Conservation (phyloP, 441 rosid species). For the Manihot esculenta region DNA sequence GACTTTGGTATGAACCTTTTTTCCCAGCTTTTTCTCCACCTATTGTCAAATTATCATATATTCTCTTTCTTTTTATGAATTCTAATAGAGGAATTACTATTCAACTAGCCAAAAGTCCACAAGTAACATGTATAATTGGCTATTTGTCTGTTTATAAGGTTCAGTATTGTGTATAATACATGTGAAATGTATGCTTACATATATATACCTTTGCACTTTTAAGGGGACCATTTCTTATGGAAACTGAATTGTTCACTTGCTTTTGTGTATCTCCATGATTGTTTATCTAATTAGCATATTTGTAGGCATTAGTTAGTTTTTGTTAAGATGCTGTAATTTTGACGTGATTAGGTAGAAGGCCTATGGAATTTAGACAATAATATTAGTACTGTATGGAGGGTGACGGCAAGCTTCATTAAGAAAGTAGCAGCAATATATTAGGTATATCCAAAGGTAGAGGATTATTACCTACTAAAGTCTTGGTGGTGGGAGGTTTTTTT, state of each 20-base stretch:
- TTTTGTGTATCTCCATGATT: not conserved
- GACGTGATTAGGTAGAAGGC: too few relatives aligned
- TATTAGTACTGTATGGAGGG: too few relatives aligned
- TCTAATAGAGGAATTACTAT: not conserved
- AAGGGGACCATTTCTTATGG: not conserved
- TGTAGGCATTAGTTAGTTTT: not conserved
- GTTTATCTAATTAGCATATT: not conserved
- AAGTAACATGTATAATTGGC: not conserved
- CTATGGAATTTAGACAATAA: too few relatives aligned
- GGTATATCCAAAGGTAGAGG: too few relatives aligned
- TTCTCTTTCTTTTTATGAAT: not conserved
- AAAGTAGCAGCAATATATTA: too few relatives aligned
- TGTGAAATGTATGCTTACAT: conserved; percentile 1
- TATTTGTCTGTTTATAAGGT: not conserved
- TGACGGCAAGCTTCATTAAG: too few relatives aligned
- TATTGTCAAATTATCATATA: not conserved
- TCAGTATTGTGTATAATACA: not conserved
- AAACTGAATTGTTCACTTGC: not conserved
- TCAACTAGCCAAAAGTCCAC: not conserved
- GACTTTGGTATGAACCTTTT: not conserved
- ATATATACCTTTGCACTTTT: not conserved
- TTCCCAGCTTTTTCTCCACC: not conserved
- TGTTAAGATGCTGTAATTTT: not conserved
- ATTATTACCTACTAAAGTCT: too few relatives aligned
- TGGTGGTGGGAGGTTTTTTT: too few relatives aligned